Evolutionary conservation across 257 asterid genomes (phyloP).

Genomic region (Ophiorrhiza pumila): DNA sequence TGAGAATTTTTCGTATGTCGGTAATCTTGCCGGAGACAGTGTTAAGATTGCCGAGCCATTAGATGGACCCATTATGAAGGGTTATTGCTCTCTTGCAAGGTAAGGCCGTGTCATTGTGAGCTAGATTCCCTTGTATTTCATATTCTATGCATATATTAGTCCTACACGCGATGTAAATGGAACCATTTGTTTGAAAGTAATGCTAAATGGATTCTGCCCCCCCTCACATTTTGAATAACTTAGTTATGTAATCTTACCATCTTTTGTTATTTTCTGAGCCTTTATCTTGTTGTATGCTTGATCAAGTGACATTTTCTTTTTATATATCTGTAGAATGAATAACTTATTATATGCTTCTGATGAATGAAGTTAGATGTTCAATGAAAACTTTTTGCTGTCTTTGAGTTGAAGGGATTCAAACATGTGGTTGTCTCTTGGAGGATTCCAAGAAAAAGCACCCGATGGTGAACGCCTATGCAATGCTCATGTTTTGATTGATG

Average conservation of each 20-base stretch:
- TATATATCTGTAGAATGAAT: neutral
- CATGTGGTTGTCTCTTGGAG: slow-evolving; percentile 94
- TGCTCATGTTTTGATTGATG: slow-evolving; percentile 82
- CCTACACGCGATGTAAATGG: neutral
- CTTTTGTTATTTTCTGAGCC: neutral
- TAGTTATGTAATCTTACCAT: neutral
- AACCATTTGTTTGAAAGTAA: neutral
- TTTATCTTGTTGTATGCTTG: neutral
- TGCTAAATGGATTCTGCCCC: neutral
- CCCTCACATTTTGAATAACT: too few species aligned
- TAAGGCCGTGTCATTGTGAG: slow-evolving; percentile 17
- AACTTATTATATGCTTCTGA: neutral
- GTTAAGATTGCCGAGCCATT: slow-evolving; percentile 69
- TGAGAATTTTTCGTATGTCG: slow-evolving; percentile 88
- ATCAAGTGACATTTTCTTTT: neutral
- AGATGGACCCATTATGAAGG: slow-evolving; percentile 77
- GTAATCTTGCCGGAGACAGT: slow-evolving; percentile 71
- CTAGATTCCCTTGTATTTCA: neutral
- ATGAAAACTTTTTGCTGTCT: slow-evolving; percentile 15
- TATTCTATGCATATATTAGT: neutral
- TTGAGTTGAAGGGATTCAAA: slow-evolving; percentile 57
- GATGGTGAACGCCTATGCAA: slow-evolving; percentile 73
- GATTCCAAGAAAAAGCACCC: slow-evolving; percentile 82
- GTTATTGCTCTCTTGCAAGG: slow-evolving; percentile 80
- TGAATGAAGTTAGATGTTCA: slow-evolving; percentile 1